These are phyloP conservation scores for Rugonectria rugulosa DNA, from an alignment of 2,329 filamentous ascomycete genomes.

Conservation along the genomic window DNA sequence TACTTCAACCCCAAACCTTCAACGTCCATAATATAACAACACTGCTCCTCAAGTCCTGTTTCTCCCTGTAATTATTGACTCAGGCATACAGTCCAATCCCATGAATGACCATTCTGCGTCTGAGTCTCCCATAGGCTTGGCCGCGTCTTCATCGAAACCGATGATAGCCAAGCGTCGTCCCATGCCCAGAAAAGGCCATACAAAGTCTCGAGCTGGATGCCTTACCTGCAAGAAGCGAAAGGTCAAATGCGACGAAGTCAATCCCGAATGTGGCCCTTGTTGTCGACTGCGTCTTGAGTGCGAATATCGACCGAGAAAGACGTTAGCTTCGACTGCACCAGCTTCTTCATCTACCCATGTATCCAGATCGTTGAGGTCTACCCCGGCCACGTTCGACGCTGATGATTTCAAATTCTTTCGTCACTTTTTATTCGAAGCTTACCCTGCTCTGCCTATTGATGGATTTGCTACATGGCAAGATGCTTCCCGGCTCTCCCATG, in stretches of 20 bases:
- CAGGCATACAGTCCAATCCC: background rate
- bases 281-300: conserved; percentile 46
- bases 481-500: conserved; percentile 47
- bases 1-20: no score
- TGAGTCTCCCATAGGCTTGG: background rate
- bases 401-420: conserved; percentile 61
- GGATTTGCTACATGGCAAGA: conserved; percentile 47
- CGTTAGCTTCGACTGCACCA: background rate
- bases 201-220: conserved; percentile 45
- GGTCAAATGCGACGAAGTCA: conserved; percentile 53
- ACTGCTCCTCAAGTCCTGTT: no score
- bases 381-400: conserved; percentile 44
- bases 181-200: conserved; percentile 46
- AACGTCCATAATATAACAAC: no score
- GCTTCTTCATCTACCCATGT: conserved; percentile 11
- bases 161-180: conserved; percentile 36
- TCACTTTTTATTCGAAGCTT: conserved; percentile 57
- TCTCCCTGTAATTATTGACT: conserved; percentile 14
- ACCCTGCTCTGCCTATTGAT: conserved; percentile 48
- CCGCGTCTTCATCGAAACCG: background rate
- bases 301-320: conserved; percentile 38
- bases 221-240: conserved; percentile 47
- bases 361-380: conserved; percentile 28
- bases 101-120: conserved; percentile 8
- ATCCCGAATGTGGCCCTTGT: conserved; percentile 47